Evolutionary conservation across 2,329 filamentous ascomycete species (phyloP), one percentile per base, ranked within the genome.

Genomic region (Zymoseptoria pseudotritici): DNA sequence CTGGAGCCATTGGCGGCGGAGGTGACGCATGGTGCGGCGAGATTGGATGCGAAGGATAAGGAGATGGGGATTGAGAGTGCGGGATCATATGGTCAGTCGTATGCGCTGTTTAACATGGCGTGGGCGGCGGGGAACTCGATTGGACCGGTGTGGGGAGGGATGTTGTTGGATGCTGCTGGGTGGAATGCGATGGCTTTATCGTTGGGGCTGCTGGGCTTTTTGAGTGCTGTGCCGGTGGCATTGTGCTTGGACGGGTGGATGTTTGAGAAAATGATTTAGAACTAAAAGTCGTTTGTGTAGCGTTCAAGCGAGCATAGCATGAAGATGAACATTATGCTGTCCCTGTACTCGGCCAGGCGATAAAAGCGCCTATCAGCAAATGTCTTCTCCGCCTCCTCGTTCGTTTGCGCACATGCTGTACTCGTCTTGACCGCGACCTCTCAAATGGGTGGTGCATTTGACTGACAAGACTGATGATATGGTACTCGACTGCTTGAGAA

Each of bases 51-150:
- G 17, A 42, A 54, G 8, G 62, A 65, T 20, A 22, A 21, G 4
- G 52, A 59, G 10, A 55, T 21, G 58, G 63, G 61, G 2, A 13
- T 65, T 49, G 55, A 56, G 31, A 55, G 31, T 42, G 49, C 50
- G 19, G 61, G 66, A 11, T 63, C 62, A 10, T 68, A 68, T 42
- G 84, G 83, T 7, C 80, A 85, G 66, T 82, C 82, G 0, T 86
- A 86, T 67, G 82, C 63, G 11, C 58, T 67, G 20, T 70, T 70
- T 52, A 70, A 70, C 52, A 63, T 69, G 56, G 68, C 65, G 1
- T 71, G 66, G 67, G 61, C 63, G 5, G 57, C 59, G 13, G 68
- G 69, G 1, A 61, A 63, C 52, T 62, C 65, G 24, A 53, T 68
- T 9, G 68, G 69, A 7, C 69, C 68, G 13, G 13, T 70, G 8